Base-by-base conservation (phyloP, 331 rosid genomes). In the Prunus yedoensis region DNA sequence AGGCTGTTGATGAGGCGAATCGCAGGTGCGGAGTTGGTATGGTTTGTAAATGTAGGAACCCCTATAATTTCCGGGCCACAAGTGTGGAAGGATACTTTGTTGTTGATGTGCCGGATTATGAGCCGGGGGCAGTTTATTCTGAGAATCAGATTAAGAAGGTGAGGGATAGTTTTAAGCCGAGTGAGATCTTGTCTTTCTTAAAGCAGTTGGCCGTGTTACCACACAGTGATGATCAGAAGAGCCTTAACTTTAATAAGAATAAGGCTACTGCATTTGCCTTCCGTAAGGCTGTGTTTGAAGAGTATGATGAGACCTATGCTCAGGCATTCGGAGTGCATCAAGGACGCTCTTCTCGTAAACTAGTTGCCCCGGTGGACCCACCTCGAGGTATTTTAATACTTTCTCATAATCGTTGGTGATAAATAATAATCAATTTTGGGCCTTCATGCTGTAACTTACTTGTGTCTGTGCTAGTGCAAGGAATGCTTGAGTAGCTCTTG, bases 241-340 rank as follows among this genome's bases (percentile, higher is more conserved):
- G 83, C 83, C 87, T 92, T 25, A 73, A 27, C 43, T 95, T 91
- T 70, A 25, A 57, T 58, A 88, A 85, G 87, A 81, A 85, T 54
- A 95, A 83, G 80, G 94, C 98, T 35, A 84, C 88, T 0, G 77
- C 87, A n/a, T 86, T 80, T 20, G 82, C 89, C 0, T 88, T 84
- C 71, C 79, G 99, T 2, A 85, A 78, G 79, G 88, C 89, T 0
- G 91, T 89, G 63, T 95, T 89, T 82, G 98, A 95, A 79, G 97
- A 95, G 78, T 82, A 75, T 75, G 99, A 95, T 72, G 99, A 89
- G 84, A 95, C 99, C 13, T 95, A 95, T 81, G 98, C 97, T 2
- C 91, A 95, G 86, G 99, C 99, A 18, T 95, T 95, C 77, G 96
- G 96, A 30, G 88, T 79, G 71, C 87, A 82, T 80, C 82, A 87